phyloP scores from a whole-genome alignment of 805 yeast genomes.

The Candida lessepsii region DNA sequence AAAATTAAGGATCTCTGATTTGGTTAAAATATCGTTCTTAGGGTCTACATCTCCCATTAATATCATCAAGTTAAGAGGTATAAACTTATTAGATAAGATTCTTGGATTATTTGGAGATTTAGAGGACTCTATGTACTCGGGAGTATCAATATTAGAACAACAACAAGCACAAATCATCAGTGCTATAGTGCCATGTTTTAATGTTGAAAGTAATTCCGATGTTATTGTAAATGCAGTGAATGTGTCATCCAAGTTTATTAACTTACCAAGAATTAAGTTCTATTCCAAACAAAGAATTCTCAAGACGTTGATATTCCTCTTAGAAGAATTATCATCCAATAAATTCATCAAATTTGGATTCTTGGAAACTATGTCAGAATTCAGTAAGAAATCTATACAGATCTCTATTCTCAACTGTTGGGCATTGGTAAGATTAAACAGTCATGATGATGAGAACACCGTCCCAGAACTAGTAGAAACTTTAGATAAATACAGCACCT shows the following conservation, averaged over 20 bases:
- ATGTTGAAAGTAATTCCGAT: constrained; percentile 65
- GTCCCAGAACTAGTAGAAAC: constrained; percentile 46
- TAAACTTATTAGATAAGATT: constrained; percentile 62
- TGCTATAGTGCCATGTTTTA: constrained; percentile 85
- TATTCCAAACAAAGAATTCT: constrained; percentile 51
- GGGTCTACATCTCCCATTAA: constrained; percentile 74
- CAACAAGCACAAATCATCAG: constrained; percentile 93
- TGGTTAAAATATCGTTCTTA: constrained; percentile 74
- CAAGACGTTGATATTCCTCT: constrained; percentile 60
- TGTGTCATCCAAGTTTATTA: constrained; percentile 73
- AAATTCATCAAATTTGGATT: constrained; percentile 54
- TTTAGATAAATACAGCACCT: constrained; percentile 53
- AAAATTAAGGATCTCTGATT: constrained; percentile 52
- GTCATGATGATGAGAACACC: constrained; percentile 18
- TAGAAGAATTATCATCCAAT: constrained; percentile 55
- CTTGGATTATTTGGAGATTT: constrained; percentile 59
- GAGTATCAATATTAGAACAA: constrained; percentile 74
- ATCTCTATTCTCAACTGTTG: constrained; percentile 66
- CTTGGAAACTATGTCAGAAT: constrained; percentile 45
- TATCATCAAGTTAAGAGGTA: constrained; percentile 60
- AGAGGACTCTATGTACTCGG: constrained; percentile 71
- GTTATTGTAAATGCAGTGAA: constrained; percentile 76
- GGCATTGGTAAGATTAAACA: constrained; percentile 55
- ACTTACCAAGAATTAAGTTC: constrained; percentile 42
- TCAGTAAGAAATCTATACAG: constrained; percentile 51